Percentiles rank a stretch among this genome's conserved stretches.
Evolutionary conservation across 2,329 filamentous ascomycete genomes (phyloP).

Genomic region (Lasiodiplodia citricola): DNA sequence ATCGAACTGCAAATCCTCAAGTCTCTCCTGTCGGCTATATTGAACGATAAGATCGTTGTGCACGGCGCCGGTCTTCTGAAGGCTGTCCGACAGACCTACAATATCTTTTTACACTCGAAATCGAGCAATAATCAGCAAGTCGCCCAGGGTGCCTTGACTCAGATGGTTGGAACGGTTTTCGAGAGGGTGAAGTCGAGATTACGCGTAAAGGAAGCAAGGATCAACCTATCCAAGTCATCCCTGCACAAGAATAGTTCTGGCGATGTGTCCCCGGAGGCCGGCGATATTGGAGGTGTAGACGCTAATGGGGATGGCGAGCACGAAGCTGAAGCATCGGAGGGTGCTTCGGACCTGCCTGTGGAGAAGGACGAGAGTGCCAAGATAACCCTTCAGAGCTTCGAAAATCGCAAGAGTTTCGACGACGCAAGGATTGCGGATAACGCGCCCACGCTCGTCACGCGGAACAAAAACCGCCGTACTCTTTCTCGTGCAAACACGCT

Average conservation of each 20-base stretch:
- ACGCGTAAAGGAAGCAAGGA: conserved; percentile 81
- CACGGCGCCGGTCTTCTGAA: conserved; percentile 95
- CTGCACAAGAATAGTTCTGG: conserved; percentile 43
- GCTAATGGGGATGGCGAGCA: conserved; percentile 47
- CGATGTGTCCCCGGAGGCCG: conserved; percentile 39
- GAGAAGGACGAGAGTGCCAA: conserved; percentile 59
- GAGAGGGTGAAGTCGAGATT: conserved; percentile 88
- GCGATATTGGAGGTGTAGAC: conserved; percentile 41
- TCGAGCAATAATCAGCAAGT: conserved; percentile 95
- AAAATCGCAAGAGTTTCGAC: conserved; percentile 69
- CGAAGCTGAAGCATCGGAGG: conserved; percentile 38
- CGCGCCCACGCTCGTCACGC: conserved; percentile 70
- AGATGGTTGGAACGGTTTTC: conserved; percentile 99
- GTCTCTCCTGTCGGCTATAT: conserved; percentile 88
- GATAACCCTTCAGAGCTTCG: conserved; percentile 72
- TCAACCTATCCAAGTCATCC: conserved; percentile 58
- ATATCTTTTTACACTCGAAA: conserved; percentile 95
- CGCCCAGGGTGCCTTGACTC: conserved; percentile 92
- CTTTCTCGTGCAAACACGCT: conserved; percentile 15
- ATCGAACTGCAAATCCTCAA: conserved; percentile 98
- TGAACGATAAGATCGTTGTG: conserved; percentile 99
- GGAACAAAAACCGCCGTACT: conserved; percentile 51
- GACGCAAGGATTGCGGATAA: conserved; percentile 70
- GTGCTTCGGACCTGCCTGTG: conserved; percentile 50
- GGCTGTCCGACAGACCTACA: conserved; percentile 97